phyloP scores from a whole-genome alignment of 371 early-diverging fungal species.

The Rhizopus microsporus region DNA sequence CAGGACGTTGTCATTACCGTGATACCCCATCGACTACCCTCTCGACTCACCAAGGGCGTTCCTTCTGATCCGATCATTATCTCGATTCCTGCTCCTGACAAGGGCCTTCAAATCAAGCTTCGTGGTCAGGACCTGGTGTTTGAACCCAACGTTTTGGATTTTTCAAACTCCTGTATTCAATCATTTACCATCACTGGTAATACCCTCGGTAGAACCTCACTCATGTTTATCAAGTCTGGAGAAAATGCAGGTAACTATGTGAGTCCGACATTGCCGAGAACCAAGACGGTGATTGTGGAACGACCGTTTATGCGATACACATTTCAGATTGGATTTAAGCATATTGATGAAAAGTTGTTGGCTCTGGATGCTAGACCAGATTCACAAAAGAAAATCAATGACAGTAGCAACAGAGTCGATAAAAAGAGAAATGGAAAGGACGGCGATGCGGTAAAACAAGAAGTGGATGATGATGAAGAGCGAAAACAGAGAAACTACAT shows the following conservation, averaged over 20 bases:
- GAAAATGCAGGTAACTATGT: slow-evolving; percentile 56
- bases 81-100: slow-evolving; percentile 61
- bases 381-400: slow-evolving; percentile 4
- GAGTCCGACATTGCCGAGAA: slow-evolving; percentile 54
- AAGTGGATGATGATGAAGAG: slow-evolving; percentile 28
- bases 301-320: slow-evolving; percentile 71
- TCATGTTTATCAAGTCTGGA: slow-evolving; percentile 66
- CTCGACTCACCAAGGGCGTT: slow-evolving; percentile 59
- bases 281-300: slow-evolving; percentile 66
- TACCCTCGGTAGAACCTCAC: slow-evolving; percentile 65
- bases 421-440: slow-evolving; percentile 7
- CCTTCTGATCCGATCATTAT: slow-evolving; percentile 63
- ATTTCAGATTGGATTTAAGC: slow-evolving; percentile 61
- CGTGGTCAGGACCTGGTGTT: slow-evolving; percentile 62
- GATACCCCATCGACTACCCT: slow-evolving; percentile 55
- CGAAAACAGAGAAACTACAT: slow-evolving; percentile 12
- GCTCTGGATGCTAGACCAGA: slow-evolving; percentile 14
- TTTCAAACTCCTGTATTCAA: slow-evolving; percentile 55
- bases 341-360: slow-evolving; percentile 27
- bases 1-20: slow-evolving; percentile 45
- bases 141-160: slow-evolving; percentile 62
- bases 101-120: slow-evolving; percentile 63
- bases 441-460: not conserved
- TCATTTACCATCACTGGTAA: slow-evolving; percentile 64
- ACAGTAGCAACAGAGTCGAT: not conserved